Percentiles rank a stretch among this genome's conserved stretches.
Conservation (phyloP, 768 basidiomycete species). For the Lepiota venenata region DNA sequence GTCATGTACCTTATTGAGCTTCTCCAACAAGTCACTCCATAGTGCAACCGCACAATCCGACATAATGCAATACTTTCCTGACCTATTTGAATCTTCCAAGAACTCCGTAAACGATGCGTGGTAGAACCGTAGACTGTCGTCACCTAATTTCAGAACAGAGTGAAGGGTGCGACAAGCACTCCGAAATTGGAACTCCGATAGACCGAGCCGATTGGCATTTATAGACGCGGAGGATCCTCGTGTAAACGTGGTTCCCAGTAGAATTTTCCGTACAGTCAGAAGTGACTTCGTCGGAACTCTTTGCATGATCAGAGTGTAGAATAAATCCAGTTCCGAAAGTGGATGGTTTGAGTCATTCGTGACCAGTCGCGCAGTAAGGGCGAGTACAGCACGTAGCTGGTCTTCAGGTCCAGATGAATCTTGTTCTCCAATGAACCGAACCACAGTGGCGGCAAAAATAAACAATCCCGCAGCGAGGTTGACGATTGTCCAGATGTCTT, state of each 20-base stretch:
- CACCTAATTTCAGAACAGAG: not conserved
- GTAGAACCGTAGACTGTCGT: not conserved
- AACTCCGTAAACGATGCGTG: not conserved
- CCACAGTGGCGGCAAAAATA: not conserved
- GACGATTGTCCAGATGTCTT: not conserved
- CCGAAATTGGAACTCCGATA: not conserved
- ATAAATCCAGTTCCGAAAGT: not conserved
- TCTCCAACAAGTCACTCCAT: no score
- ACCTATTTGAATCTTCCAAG: not conserved
- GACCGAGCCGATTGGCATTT: not conserved
- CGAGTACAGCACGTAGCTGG: not conserved
- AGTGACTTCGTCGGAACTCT: not conserved
- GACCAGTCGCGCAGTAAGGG: no score
- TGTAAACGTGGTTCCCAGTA: not conserved
- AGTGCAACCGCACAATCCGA: no score
- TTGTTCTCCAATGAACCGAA: not conserved
- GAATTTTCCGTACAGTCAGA: not conserved
- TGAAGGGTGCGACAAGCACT: no score
- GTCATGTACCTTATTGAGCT: no score
- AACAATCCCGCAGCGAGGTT: not conserved
- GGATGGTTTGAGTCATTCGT: not conserved
- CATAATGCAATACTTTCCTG: no score
- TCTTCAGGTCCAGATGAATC: slow-evolving; percentile 3
- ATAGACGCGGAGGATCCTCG: not conserved
- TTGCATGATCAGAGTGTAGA: not conserved